Evolutionary conservation across 352 stramenopile genomes (phyloP), one percentile per base, ranked within the genome.

Genomic region (Phytopythium cucurbitacearum): DNA sequence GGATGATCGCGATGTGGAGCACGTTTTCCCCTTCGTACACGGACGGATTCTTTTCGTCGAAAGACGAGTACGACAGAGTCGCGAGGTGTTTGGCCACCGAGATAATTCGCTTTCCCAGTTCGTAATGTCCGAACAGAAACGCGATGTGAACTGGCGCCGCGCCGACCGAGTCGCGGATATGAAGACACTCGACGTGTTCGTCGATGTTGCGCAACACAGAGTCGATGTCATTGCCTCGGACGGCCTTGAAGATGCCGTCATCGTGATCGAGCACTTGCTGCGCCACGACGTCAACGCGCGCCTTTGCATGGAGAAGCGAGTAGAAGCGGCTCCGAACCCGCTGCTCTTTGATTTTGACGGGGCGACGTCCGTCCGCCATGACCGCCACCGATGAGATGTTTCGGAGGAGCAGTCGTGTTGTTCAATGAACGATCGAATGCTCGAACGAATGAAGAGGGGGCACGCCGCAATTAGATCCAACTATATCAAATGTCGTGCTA

Each of bases 1-100:
- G 74, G 7, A 89, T 68, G 50, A 89, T 86, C 11, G 73, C 73
- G 36, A 86, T 80, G 56, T 89, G 79, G 13, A 86, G 64, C 21
- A 85, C 64, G 51, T 85, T 87, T 46, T 87, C 79, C 3, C 76
- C 76, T 28, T 81, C 71, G 55, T 87, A 89, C 2, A 68, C 69
- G 3, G 67, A 83, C 34, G 65, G 64, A 40, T 73, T 63, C 11
- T 59, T 44, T 0, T 32, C 32, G 36, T 78, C 53, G 2, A 67
- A 53, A 1, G 63, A 67, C 2, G 53, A 62, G 57, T 85, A 87
- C 41, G 67, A 71, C 11, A 80, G 53, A 4, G 68, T 62, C 3
- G 71, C 65, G 1, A 78, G 54, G 1, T 53, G 48, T 34, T 57
- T 64, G 21, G 58, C 50, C 10, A 59, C 48, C 43, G 67, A 45